phyloP scores from a whole-genome alignment of 257 asterid genomes.

The Paulownia fortunei region DNA sequence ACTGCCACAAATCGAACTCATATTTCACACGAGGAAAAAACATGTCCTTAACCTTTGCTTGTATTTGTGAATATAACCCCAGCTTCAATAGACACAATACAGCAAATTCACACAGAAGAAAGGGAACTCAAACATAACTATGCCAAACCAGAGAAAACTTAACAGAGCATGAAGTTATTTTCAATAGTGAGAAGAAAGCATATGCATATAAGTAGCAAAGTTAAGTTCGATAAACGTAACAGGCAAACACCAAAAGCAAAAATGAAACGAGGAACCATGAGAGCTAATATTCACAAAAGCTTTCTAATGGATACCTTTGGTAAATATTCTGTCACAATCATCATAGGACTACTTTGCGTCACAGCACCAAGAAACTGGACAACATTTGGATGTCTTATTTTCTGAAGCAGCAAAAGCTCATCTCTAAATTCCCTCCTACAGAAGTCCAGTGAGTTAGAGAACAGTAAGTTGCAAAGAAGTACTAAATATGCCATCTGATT shows the following conservation, averaged over 20 bases:
- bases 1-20: too few relatives aligned
- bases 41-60: slow-evolving; percentile 14
- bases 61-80: neutral
- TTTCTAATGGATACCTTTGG: slow-evolving; percentile 65
- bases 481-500: neutral
- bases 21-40: too few relatives aligned
- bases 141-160: neutral
- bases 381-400: slow-evolving; percentile 92
- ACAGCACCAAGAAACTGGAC: slow-evolving; percentile 99
- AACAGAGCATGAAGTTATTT: neutral
- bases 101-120: slow-evolving; percentile 4
- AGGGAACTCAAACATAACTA: neutral
- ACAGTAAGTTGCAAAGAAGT: slow-evolving; percentile 17
- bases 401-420: slow-evolving; percentile 93
- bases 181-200: neutral
- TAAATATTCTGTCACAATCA: slow-evolving; percentile 96
- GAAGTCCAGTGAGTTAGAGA: slow-evolving; percentile 17
- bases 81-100: neutral
- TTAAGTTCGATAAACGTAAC: neutral
- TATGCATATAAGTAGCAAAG: neutral
- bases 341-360: slow-evolving; percentile 97
- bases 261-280: slow-evolving; percentile 2
- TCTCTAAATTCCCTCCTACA: slow-evolving; percentile 83
- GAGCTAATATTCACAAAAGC: neutral
- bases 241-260: slow-evolving; percentile 4